Conservation (phyloP, 139 green algal genomes). For the Haematococcus lacustris region DNA sequence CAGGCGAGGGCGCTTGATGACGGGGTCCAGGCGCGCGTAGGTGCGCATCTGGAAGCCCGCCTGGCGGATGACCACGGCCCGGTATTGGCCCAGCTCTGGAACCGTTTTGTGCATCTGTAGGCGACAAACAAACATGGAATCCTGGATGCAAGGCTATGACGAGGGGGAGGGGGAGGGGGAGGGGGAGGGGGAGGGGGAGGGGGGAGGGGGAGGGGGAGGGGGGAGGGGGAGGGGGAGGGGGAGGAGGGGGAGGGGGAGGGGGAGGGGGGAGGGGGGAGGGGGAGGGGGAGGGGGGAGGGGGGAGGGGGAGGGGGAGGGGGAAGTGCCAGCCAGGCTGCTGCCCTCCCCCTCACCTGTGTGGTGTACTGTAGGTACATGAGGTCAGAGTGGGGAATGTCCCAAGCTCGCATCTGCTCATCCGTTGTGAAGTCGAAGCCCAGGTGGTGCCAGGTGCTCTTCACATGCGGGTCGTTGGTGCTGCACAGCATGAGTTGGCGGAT, state of each 20-base stretch:
- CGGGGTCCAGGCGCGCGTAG: conserved; percentile 48
- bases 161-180: too few relatives aligned
- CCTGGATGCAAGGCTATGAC: neutral
- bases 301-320: too few relatives aligned
- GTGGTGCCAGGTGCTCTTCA: conserved; percentile 55
- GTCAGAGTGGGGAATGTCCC: conserved; percentile 66
- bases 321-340: too few relatives aligned
- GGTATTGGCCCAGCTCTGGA: conserved; percentile 31
- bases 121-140: too few relatives aligned
- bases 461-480: conserved; percentile 38
- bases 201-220: too few relatives aligned
- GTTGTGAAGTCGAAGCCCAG: conserved; percentile 70
- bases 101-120: conserved; percentile 79
- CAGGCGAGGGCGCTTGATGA: neutral
- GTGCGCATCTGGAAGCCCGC: conserved; percentile 48
- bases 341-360: conserved; percentile 29
- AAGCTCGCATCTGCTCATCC: conserved; percentile 57
- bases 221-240: too few relatives aligned
- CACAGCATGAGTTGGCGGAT: conserved; percentile 54
- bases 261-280: too few relatives aligned
- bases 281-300: too few relatives aligned
- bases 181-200: too few relatives aligned
- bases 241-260: too few relatives aligned
- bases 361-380: conserved; percentile 91
- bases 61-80: conserved; percentile 58